A percentile compares a stretch with the other conserved stretches of the same genome.
These are phyloP conservation scores for Fusarium haematococcum DNA, from an alignment of 2,329 filamentous ascomycete genomes.

Conservation along the genomic window DNA sequence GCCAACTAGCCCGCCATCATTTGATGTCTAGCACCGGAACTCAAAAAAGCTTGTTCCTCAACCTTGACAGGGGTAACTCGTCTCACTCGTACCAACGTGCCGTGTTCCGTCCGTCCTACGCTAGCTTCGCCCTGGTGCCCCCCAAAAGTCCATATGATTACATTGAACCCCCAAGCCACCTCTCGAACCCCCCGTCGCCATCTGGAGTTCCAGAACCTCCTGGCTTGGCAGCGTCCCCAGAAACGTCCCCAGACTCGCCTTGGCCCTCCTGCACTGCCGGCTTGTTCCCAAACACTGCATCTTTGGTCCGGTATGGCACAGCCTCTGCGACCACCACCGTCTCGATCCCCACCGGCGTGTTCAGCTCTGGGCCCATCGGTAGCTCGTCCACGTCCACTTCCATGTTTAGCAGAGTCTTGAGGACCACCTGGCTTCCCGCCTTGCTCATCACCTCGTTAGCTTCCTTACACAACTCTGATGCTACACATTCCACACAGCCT, in stretches of 20 bases:
- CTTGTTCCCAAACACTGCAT: constrained; percentile 14
- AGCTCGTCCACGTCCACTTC: constrained; percentile 86
- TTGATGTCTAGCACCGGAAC: neutral
- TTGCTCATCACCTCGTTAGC: constrained; percentile 95
- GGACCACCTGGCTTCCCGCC: constrained; percentile 83
- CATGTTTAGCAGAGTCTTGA: constrained; percentile 79
- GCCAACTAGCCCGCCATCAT: neutral
- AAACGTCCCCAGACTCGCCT: neutral
- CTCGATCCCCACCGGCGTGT: constrained; percentile 79
- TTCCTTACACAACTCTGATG: constrained; percentile 85
- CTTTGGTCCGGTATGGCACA: constrained; percentile 60
- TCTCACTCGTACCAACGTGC: constrained; percentile 19
- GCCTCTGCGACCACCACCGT: constrained; percentile 82
- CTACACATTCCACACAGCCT: constrained; percentile 92
- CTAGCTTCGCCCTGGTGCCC: constrained; percentile 9
- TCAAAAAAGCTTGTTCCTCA: constrained; percentile 25
- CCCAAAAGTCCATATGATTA: constrained; percentile 17
- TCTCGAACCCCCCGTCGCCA: constrained; percentile 44
- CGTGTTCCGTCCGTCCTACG: constrained; percentile 26
- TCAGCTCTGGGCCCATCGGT: constrained; percentile 84
- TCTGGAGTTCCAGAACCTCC: constrained; percentile 22
- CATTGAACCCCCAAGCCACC: constrained; percentile 38
- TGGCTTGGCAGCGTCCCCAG: constrained; percentile 15
- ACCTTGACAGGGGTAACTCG: constrained; percentile 27
- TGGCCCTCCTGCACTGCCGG: constrained; percentile 19